phyloP scores from a whole-genome alignment of 2,329 filamentous ascomycete genomes.

The Nemania sp. region DNA sequence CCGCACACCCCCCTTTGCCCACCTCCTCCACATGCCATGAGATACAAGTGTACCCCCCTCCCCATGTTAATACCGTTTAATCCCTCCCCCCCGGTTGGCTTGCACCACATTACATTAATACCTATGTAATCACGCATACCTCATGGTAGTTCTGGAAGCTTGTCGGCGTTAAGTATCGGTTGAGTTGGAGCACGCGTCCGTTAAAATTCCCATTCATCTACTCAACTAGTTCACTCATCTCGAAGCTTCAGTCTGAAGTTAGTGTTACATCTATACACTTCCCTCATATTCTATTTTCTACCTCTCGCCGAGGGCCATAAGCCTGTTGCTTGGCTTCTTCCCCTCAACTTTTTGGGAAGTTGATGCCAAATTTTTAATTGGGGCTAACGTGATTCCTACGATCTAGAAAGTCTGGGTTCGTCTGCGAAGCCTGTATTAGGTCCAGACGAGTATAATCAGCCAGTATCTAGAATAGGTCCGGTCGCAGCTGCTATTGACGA shows the following conservation, averaged over 20 bases:
- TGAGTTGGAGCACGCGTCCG: slow-evolving; percentile 47
- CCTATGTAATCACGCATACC: slow-evolving; percentile 50
- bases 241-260: slow-evolving; percentile 39
- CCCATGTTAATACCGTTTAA: slow-evolving; percentile 47
- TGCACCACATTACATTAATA: slow-evolving; percentile 42
- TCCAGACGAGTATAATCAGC: slow-evolving; percentile 39
- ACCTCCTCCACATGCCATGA: slow-evolving; percentile 39
- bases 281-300: slow-evolving; percentile 23
- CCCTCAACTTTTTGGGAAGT: not conserved
- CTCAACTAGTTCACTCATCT: slow-evolving; percentile 40
- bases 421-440: slow-evolving; percentile 44
- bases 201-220: slow-evolving; percentile 45
- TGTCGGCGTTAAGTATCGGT: slow-evolving; percentile 45
- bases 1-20: slow-evolving; percentile 38
- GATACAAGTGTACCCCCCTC: slow-evolving; percentile 28
- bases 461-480: slow-evolving; percentile 38
- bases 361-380: slow-evolving; percentile 16
- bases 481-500: slow-evolving; percentile 34
- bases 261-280: slow-evolving; percentile 36
- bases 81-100: slow-evolving; percentile 44
- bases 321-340: not conserved
- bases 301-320: slow-evolving; percentile 30
- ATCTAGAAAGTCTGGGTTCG: slow-evolving; percentile 42
- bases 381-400: slow-evolving; percentile 39
- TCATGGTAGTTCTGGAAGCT: slow-evolving; percentile 47